A percentile compares a stretch with the other conserved stretches of the same genome.
These are phyloP conservation scores for Cytidiella melzeri DNA, from an alignment of 768 basidiomycete genomes.

Conservation along the genomic window DNA sequence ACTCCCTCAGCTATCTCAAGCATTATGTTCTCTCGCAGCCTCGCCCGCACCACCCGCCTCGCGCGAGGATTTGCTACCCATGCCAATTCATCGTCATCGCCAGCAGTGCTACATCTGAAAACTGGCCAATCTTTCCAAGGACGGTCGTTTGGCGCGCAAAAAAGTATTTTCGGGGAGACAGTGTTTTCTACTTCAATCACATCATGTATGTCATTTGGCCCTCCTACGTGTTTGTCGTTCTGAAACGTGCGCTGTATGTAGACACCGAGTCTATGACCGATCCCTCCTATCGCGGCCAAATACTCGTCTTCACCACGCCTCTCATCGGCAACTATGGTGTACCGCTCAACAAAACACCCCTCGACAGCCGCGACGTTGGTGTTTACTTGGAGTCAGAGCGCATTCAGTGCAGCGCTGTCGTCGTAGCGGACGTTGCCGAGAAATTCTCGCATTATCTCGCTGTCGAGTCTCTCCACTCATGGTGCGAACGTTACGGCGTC, in stretches of 20 bases:
- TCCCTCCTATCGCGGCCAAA: constrained; percentile 96
- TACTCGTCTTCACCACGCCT: constrained; percentile 97
- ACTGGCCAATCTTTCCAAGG: constrained; percentile 91
- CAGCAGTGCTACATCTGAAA: constrained; percentile 88
- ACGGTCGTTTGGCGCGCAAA: constrained; percentile 81
- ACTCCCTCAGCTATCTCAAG: constrained; percentile 20
- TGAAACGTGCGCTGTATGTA: constrained; percentile 31
- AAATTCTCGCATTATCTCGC: constrained; percentile 93
- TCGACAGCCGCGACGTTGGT: constrained; percentile 73
- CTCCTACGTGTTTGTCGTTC: not conserved
- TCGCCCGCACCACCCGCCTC: constrained; percentile 43
- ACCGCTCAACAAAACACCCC: constrained; percentile 69
- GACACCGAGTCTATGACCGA: constrained; percentile 99
- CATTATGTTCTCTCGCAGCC: constrained; percentile 53
- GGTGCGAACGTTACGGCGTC: constrained; percentile 86
- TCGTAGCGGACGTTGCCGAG: constrained; percentile 93
- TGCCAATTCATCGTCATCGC: constrained; percentile 37
- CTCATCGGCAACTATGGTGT: constrained; percentile 99
- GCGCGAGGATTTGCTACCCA: constrained; percentile 66
- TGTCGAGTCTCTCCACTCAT: constrained; percentile 85
- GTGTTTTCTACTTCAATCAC: constrained; percentile 99
- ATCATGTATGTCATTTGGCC: constrained; percentile 54
- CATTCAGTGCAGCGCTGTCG: constrained; percentile 88
- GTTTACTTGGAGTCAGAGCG: constrained; percentile 83
- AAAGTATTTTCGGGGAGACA: constrained; percentile 90